phyloP scores from a whole-genome alignment of 192 early-diverging fungal species.

The Borealophlyctis nickersoniae region DNA sequence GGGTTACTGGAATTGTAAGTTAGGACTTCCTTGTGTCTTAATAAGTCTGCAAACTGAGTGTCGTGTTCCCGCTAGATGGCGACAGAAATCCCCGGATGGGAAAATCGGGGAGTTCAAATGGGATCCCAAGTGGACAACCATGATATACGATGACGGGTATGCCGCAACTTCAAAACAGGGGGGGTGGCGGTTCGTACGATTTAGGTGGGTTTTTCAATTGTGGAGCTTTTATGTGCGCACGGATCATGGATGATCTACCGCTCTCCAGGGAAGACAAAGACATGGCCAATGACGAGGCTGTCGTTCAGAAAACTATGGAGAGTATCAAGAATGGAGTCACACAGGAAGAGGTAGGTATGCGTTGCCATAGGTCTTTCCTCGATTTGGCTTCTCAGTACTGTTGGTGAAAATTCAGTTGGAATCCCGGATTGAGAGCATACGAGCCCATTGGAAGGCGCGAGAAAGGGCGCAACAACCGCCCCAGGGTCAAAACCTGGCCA shows the following conservation, averaged over 20 bases:
- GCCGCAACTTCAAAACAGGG: conserved; percentile 10
- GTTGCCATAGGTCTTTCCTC: neutral
- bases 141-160: conserved; percentile 24
- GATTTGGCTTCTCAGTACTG: too few relatives aligned
- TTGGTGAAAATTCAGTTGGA: too few relatives aligned
- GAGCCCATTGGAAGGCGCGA: conserved; percentile 26
- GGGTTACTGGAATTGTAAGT: conserved; percentile 32
- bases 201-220: conserved; percentile 29
- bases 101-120: conserved; percentile 50
- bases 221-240: neutral
- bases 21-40: too few relatives aligned
- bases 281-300: conserved; percentile 62
- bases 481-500: neutral
- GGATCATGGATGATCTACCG: conserved; percentile 37
- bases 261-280: conserved; percentile 75
- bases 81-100: conserved; percentile 31
- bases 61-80: conserved; percentile 28
- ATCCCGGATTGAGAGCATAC: conserved; percentile 15
- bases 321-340: conserved; percentile 75
- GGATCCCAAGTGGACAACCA: conserved; percentile 45
- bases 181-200: conserved; percentile 51
- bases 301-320: conserved; percentile 56
- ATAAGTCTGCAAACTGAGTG: too few relatives aligned
- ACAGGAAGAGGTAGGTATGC: conserved; percentile 43
- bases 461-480: conserved; percentile 18